A percentile compares a stretch with the other conserved stretches of the same genome.
phyloP scores from a whole-genome alignment of 148 eudicot species.

The Amaranthus hypochondriacus region DNA sequence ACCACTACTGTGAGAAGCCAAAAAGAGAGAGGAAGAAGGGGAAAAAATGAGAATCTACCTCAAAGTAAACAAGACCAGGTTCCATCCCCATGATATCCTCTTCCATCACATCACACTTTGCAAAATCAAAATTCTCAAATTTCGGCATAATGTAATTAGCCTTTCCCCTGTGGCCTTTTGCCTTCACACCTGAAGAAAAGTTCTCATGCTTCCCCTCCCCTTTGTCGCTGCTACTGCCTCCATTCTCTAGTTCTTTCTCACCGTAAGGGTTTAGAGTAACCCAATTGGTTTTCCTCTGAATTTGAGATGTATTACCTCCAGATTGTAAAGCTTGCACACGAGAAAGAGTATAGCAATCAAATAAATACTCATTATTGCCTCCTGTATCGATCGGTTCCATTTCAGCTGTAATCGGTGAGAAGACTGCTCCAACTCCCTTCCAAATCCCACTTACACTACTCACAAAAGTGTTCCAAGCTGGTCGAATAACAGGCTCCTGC shows the following conservation, averaged over 20 bases:
- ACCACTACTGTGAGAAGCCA: neutral
- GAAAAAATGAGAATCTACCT: conserved; percentile 45
- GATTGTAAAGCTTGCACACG: conserved; percentile 48
- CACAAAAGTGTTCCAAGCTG: conserved; percentile 86
- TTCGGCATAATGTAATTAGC: conserved; percentile 48
- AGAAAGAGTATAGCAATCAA: conserved; percentile 82
- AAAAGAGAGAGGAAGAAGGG: neutral
- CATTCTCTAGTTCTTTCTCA: conserved; percentile 41
- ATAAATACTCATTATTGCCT: conserved; percentile 59
- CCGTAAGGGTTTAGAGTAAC: conserved; percentile 82
- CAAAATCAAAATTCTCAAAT: conserved; percentile 78
- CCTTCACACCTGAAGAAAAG: conserved; percentile 26
- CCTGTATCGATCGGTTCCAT: conserved; percentile 98
- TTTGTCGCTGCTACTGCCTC: conserved; percentile 27
- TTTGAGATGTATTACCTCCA: conserved; percentile 42
- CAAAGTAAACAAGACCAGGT: conserved; percentile 94
- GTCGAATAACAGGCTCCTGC: conserved; percentile 94
- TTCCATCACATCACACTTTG: conserved; percentile 88
- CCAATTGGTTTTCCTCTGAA: conserved; percentile 73
- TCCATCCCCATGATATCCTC: conserved; percentile 89
- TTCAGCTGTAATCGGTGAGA: conserved; percentile 91
- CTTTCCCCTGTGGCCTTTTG: conserved; percentile 23
- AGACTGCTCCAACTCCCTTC: conserved; percentile 98
- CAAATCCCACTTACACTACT: conserved; percentile 98
- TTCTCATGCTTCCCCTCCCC: conserved; percentile 23